Conservation (phyloP, 257 asterid species). For the Solanum rostratum region DNA sequence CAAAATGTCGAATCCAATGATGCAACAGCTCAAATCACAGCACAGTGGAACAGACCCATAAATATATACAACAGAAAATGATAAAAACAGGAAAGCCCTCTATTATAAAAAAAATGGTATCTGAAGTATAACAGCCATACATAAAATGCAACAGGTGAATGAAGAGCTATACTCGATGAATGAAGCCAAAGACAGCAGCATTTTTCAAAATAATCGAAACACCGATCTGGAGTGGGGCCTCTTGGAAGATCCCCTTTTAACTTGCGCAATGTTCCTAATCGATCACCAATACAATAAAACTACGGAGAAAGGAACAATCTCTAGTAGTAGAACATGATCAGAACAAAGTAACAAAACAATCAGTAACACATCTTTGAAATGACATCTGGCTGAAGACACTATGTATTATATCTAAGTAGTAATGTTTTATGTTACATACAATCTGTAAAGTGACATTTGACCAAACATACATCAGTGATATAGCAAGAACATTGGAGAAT, state of each 20-base stretch:
- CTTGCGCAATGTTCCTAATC: not conserved
- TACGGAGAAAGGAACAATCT: not conserved
- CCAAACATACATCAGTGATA: not conserved
- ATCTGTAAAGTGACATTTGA: not conserved
- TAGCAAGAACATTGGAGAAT: not conserved
- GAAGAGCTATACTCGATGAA: not conserved
- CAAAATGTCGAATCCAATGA: not conserved
- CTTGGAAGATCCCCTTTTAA: not conserved
- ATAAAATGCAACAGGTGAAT: not conserved
- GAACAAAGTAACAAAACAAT: not conserved
- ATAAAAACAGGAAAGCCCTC: not conserved
- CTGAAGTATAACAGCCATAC: not conserved
- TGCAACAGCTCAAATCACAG: not conserved
- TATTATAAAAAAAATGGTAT: not conserved
- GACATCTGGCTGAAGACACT: not conserved
- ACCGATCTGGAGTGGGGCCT: not conserved
- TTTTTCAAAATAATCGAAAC: no score
- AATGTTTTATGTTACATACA: not conserved
- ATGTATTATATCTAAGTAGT: not conserved
- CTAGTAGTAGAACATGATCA: not conserved
- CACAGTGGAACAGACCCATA: not conserved
- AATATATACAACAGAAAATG: not conserved
- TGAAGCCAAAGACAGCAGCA: not conserved
- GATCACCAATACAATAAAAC: not conserved
- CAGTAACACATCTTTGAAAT: not conserved